A percentile compares a stretch with the other conserved stretches of the same genome.
phyloP scores from a whole-genome alignment of 768 basidiomycete species.

The Lactifluus echinatus region DNA sequence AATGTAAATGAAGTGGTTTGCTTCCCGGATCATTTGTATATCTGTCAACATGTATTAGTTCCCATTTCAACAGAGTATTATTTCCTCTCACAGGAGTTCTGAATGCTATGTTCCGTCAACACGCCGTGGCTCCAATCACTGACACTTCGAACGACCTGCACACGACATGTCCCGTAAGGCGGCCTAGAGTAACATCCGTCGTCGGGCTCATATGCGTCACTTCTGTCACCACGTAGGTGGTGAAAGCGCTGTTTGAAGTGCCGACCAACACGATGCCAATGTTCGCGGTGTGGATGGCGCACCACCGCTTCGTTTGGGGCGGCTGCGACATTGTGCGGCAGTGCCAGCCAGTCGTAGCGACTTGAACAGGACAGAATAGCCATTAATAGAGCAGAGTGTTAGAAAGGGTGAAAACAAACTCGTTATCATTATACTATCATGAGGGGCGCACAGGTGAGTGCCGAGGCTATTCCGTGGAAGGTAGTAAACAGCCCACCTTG shows the following conservation, averaged over 20 bases:
- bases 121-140: conserved; percentile 94
- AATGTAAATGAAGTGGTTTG: conserved; percentile 88
- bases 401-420: conserved; percentile 31
- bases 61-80: neutral
- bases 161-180: conserved; percentile 48
- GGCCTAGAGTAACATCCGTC: conserved; percentile 30
- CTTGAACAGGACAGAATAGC: conserved; percentile 26
- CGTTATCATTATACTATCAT: conserved; percentile 31
- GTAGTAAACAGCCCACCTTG: conserved; percentile 47
- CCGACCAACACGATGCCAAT: conserved; percentile 36
- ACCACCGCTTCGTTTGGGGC: conserved; percentile 62
- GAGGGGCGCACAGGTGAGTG: neutral
- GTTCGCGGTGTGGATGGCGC: conserved; percentile 63
- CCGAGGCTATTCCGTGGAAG: neutral
- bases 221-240: conserved; percentile 24
- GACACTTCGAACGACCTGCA: conserved; percentile 81
- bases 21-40: conserved; percentile 69
- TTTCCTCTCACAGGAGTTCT: conserved; percentile 72
- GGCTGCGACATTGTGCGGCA: conserved; percentile 59
- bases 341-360: conserved; percentile 58
- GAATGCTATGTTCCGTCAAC: conserved; percentile 82
- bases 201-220: conserved; percentile 31
- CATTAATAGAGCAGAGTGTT: neutral
- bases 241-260: conserved; percentile 27
- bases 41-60: conserved; percentile 34